A percentile compares a stretch with the other conserved stretches of the same genome.
Evolutionary conservation across 2,329 filamentous ascomycete species (phyloP).

Genomic region (Fusarium piperis): DNA sequence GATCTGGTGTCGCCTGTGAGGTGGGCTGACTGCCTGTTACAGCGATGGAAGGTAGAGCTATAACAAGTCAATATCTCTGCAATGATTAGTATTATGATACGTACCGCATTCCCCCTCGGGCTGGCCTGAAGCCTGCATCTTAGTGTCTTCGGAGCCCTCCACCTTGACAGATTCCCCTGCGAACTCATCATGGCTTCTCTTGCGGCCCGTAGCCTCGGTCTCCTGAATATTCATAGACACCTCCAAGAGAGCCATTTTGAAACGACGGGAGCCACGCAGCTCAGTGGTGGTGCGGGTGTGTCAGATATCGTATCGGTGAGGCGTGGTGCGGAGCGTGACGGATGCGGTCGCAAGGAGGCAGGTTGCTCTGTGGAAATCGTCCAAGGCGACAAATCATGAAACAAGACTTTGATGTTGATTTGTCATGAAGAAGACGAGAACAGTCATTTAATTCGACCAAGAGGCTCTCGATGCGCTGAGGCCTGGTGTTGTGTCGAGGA

Average conservation of each 20-base stretch:
- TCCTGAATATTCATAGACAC: constrained; percentile 61
- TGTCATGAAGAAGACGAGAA: background rate
- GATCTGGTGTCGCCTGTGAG: constrained; percentile 44
- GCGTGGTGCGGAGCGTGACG: background rate
- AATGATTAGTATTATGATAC: background rate
- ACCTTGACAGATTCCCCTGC: constrained; percentile 45
- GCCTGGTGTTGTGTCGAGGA: background rate
- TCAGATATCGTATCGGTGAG: background rate
- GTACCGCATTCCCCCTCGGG: constrained; percentile 38
- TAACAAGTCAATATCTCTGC: constrained; percentile 20
- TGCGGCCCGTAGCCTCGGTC: constrained; percentile 53
- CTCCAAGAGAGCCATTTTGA: constrained; percentile 58
- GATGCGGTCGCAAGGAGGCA: constrained; percentile 2
- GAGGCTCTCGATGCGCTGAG: background rate
- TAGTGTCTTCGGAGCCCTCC: constrained; percentile 33
- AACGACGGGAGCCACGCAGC: constrained; percentile 6
- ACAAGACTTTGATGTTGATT: constrained; percentile 2
- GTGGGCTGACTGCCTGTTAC: constrained; percentile 41
- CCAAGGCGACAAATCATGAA: constrained; percentile 17
- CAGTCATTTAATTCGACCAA: constrained; percentile 3
- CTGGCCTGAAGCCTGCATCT: constrained; percentile 24
- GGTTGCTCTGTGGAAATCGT: constrained; percentile 12
- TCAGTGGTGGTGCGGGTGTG: background rate
- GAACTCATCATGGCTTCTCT: constrained; percentile 60
- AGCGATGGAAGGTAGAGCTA: constrained; percentile 40